Base-by-base conservation (phyloP, 495 filamentous ascomycete species). In the Parmelia sp. region DNA sequence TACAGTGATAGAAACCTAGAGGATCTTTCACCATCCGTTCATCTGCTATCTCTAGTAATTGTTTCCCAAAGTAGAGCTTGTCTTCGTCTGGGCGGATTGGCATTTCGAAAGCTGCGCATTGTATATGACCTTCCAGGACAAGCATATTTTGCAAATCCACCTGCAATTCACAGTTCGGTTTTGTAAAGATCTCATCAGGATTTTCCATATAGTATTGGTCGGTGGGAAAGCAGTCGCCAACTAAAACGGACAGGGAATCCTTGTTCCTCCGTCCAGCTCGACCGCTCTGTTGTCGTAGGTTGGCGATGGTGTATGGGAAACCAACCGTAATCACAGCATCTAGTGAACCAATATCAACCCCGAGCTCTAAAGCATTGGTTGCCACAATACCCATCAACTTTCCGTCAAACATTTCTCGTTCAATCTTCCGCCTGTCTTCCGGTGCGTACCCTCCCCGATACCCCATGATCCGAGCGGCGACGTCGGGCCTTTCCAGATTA, bases 121-220 rank as follows among this genome's bases (percentile, higher is more conserved):
- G 94, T 35, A 98, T 80, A 68, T 97, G 94, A 4, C 94, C 92
- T 77, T 96, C 94, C 14, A 91, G 80, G 37, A 96, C 88, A 1
- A 97, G 84, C 77, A 95, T 84, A 71, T 97, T 97, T 49, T 86
- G 76, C n/a, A 97, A 77, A 71, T 97, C 94, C 4, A 97, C 87
- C 70, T 93, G 90, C 12, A 97, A 78, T 72, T 88, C 90, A 71
- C 86, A 89, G 70, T 96, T 96, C 1, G 92, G 92, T 65, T 89
- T 88, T 0, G 87, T 92, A 74, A 98, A 97, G n/a, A 98, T 90
- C 73, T 97, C 93, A 63, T 93, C 86, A 3, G 94, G 94, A 68
- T 97, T 96, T 60, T 89, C 82, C 94, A 97, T 98, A 75, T 94
- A 97, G 73, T 92, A 88, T 71, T 97, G 95, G 72, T 97, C 94